Evolutionary conservation across 2,329 filamentous ascomycete species (phyloP).

Genomic region (Pyricularia sp.): DNA sequence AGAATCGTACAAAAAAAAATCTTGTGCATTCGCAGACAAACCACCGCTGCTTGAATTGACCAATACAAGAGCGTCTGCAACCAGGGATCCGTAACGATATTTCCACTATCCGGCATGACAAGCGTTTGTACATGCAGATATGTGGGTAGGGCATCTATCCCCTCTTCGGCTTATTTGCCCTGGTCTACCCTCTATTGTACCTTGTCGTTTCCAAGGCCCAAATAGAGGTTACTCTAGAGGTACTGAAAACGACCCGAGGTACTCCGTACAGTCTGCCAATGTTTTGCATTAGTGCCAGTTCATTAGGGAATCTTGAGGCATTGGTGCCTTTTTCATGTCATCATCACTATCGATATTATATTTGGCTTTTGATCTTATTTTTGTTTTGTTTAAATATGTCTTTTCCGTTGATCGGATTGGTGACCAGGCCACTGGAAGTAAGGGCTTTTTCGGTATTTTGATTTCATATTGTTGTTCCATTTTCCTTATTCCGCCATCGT

Average conservation of each 20-base stretch:
- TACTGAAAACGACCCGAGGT: conserved; percentile 20
- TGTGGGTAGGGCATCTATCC: conserved; percentile 4
- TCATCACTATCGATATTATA: neutral
- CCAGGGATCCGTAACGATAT: conserved; percentile 1
- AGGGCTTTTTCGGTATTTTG: neutral
- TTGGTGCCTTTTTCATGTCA: neutral
- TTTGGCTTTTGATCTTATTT: neutral
- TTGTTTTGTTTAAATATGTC: neutral
- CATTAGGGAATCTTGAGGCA: conserved; percentile 16
- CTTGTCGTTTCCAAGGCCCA: neutral
- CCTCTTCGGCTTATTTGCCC: neutral
- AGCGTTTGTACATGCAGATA: conserved; percentile 4
- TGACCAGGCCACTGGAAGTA: neutral
- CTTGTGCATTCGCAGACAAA: neutral
- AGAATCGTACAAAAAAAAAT: neutral
- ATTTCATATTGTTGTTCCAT: neutral
- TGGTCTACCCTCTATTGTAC: neutral
- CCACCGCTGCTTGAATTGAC: neutral
- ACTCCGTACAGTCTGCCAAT: conserved; percentile 18
- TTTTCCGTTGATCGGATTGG: conserved; percentile 8
- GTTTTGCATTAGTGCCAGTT: conserved; percentile 29
- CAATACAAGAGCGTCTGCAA: neutral
- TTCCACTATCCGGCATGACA: conserved; percentile 3
- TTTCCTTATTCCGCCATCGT: conserved; percentile 10
- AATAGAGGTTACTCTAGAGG: conserved; percentile 14